Evolutionary conservation across 2,329 filamentous ascomycete species (phyloP).

Genomic region (Rhexocercosporidium sp.): DNA sequence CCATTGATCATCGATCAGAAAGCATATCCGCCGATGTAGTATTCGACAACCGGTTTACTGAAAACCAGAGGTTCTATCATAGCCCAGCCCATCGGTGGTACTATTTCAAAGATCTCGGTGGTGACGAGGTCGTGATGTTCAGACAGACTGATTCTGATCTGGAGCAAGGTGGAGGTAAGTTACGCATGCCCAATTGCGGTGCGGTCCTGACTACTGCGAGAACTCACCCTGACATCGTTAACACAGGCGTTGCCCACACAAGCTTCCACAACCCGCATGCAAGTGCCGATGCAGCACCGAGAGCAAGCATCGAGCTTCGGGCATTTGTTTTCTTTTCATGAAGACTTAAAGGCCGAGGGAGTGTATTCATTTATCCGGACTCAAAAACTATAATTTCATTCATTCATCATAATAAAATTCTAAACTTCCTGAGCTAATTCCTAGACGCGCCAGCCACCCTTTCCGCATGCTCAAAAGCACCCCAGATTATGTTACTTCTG

Average conservation of each 20-base stretch:
- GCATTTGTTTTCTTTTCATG: conserved; percentile 15
- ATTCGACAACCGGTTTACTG: conserved; percentile 10
- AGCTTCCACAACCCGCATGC: neutral
- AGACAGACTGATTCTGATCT: conserved; percentile 9
- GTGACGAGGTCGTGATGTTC: conserved; percentile 24
- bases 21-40: conserved; percentile 23
- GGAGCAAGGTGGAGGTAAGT: neutral
- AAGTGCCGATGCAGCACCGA: neutral
- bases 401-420: too few species aligned
- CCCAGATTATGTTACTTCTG: too few species aligned
- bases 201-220: too few species aligned
- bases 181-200: neutral
- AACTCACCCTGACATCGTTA: neutral
- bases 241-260: conserved; percentile 10
- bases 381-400: too few species aligned
- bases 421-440: too few species aligned
- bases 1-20: conserved; percentile 22
- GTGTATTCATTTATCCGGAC: too few species aligned
- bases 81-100: conserved; percentile 20
- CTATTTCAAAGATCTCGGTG: conserved; percentile 22
- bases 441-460: too few species aligned
- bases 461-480: too few species aligned
- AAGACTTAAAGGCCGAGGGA: too few species aligned
- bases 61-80: conserved; percentile 23
- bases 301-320: conserved; percentile 25